These are phyloP conservation scores for Barbarea vulgaris DNA, from an alignment of 345 rosid species.

Conservation along the genomic window DNA sequence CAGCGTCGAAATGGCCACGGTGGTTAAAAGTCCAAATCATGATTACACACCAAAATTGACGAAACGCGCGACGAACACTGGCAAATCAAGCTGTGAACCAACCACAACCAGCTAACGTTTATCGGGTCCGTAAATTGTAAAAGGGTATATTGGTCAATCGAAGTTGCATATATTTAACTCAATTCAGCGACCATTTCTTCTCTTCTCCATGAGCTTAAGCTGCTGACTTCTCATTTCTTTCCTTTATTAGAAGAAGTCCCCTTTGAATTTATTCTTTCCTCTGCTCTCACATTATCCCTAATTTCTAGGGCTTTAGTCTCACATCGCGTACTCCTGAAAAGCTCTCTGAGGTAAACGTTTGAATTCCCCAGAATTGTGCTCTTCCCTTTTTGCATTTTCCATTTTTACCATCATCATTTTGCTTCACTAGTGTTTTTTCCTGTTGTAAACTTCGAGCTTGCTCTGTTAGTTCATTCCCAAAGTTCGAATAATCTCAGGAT, in stretches of 20 bases:
- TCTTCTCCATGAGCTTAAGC: constrained; percentile 7
- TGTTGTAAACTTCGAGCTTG: not conserved
- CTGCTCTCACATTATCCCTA: not conserved
- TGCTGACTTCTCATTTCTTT: not conserved
- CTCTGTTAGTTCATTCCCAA: not conserved
- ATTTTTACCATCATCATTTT: constrained; percentile 18
- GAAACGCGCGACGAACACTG: not conserved
- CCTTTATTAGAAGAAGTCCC: not conserved
- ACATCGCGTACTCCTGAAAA: not conserved
- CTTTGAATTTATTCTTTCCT: constrained; percentile 4
- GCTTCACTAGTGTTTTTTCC: not conserved
- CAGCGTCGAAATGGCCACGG: not conserved
- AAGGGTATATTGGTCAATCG: constrained; percentile 12
- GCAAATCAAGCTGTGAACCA: constrained; percentile 15
- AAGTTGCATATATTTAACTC: not conserved
- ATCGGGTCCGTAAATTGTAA: not conserved
- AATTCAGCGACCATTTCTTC: not conserved
- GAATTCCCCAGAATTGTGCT: not conserved
- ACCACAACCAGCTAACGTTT: constrained; percentile 6
- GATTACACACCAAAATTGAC: constrained; percentile 7
- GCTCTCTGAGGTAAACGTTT: not conserved
- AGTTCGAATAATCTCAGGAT: not conserved
- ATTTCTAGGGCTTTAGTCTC: not conserved
- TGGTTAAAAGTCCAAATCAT: not conserved
- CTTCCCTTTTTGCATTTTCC: not conserved